phyloP scores from a whole-genome alignment of 139 green algal species.

The Chlamydomonas schloesseri region DNA sequence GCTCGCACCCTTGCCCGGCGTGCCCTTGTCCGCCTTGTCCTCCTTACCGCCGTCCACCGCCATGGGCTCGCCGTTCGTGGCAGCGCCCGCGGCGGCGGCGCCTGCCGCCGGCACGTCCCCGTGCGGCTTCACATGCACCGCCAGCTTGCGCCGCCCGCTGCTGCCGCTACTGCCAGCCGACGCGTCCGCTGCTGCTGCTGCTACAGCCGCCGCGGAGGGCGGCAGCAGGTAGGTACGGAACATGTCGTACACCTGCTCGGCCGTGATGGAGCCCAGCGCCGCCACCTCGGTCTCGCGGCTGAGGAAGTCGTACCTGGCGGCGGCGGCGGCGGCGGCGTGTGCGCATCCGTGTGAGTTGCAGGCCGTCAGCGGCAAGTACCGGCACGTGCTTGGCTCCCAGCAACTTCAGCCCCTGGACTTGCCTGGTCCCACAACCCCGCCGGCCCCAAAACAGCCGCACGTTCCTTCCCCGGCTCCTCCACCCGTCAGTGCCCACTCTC shows the following conservation, averaged over 20 bases:
- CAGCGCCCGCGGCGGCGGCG: background rate
- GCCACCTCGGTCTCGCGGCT: conserved; percentile 68
- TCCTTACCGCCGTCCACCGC: background rate
- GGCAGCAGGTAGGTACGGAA: conserved; percentile 7
- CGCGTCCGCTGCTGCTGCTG: background rate
- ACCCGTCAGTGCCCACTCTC: too few relatives aligned
- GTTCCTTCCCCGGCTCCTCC: too few relatives aligned
- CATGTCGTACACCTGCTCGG: conserved; percentile 46
- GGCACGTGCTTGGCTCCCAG: too few relatives aligned
- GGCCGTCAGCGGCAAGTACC: too few relatives aligned
- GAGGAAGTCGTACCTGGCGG: conserved; percentile 77
- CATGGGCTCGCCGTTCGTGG: background rate
- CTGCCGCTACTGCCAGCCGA: background rate
- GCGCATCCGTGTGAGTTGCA: background rate
- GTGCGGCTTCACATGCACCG: background rate
- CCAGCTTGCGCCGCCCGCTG: background rate
- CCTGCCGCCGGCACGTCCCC: background rate
- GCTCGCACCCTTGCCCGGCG: background rate
- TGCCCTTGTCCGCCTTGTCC: background rate
- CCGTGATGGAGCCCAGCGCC: conserved; percentile 55
- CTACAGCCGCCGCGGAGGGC: background rate
- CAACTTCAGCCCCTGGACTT: too few relatives aligned
- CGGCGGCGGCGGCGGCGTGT: too few relatives aligned
- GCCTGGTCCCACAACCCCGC: background rate
- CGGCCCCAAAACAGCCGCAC: too few relatives aligned